phyloP scores from a whole-genome alignment of 2,329 filamentous ascomycete genomes.

The Teratosphaeria viscida region DNA sequence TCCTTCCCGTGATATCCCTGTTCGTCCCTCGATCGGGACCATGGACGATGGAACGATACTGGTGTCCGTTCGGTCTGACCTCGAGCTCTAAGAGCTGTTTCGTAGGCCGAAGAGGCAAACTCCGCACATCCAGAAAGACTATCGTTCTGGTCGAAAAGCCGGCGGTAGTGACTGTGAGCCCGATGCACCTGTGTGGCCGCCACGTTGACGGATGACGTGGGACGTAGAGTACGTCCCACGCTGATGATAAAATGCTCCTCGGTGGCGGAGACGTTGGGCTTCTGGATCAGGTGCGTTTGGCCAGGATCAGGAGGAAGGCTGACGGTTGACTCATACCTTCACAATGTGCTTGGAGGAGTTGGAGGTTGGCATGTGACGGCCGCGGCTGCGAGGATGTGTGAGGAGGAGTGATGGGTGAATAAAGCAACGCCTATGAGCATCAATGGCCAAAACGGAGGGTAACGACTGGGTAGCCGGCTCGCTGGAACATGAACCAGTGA shows the following conservation, averaged over 20 bases:
- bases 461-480: conserved; percentile 9
- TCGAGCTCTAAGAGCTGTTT: conserved; percentile 4
- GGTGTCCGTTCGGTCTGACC: conserved; percentile 8
- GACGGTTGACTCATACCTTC: background rate
- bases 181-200: conserved; percentile 20
- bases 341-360: background rate
- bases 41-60: conserved; percentile 18
- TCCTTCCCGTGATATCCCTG: conserved; percentile 18
- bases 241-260: background rate
- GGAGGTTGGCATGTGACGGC: background rate
- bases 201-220: conserved; percentile 20
- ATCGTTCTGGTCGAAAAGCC: conserved; percentile 6
- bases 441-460: conserved; percentile 6
- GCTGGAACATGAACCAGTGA: conserved; percentile 9
- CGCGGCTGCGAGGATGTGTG: background rate
- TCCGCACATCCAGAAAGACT: conserved; percentile 1
- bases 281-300: background rate
- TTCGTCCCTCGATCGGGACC: conserved; percentile 18
- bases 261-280: background rate
- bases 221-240: conserved; percentile 16
- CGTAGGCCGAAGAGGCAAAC: conserved; percentile 2
- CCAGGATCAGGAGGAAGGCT: background rate
- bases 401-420: background rate
- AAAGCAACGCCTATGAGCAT: conserved; percentile 8
- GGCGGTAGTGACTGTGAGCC: conserved; percentile 10